Base-by-base conservation (phyloP, 495 filamentous ascomycete genomes). In the Penicillium egyptiacum region DNA sequence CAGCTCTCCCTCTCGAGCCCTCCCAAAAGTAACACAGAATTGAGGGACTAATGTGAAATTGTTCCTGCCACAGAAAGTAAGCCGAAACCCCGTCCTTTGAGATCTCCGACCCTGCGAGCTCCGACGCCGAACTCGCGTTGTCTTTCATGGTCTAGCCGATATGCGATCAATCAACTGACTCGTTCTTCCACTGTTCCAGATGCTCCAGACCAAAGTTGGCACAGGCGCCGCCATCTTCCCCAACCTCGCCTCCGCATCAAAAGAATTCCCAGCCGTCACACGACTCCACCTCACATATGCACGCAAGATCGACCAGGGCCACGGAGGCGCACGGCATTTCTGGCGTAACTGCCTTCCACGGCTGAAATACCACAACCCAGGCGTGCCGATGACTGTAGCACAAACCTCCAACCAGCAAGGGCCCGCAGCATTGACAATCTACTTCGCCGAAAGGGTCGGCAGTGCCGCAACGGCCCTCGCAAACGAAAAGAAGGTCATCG, bases 331-430 rank as follows among this genome's bases (percentile, higher is more conserved):
- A 33, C 87, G 89, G 56, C 90, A 91, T 79, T 96, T 98, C 81
- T 96, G 91, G 92, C 85, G 82, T 47, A 73, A 84, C 37, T 88
- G 83, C 63, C 85, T 98, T 31, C 89, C 89, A 2, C 83, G 90
- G 59, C 78, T 98, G 53, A 96, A 98, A 79, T 98, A 87, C 78
- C 88, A 94, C 78, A 98, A 98, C 69, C 94, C 94, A 0, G 77
- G 83, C 8, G 69, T 98, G 16, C 81, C 83, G 16, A 93, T 98
- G 85, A 86, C 88, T 35, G 85, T 98, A 51, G 83, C 83, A 63
- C 87, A 90, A 48, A 85, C 79, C 20, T 42, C 56, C 19, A 75
- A 88, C 23, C 74, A 83, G 49, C 66, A 73, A 8, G 68, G 69
- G 63, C 47, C 84, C 76, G 37, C 85, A 81, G 84, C 92, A 5